Percentiles rank a stretch among this genome's conserved stretches.
Conservation (phyloP, 2,329 filamentous ascomycete genomes). For the Aspergillus awamori region DNA sequence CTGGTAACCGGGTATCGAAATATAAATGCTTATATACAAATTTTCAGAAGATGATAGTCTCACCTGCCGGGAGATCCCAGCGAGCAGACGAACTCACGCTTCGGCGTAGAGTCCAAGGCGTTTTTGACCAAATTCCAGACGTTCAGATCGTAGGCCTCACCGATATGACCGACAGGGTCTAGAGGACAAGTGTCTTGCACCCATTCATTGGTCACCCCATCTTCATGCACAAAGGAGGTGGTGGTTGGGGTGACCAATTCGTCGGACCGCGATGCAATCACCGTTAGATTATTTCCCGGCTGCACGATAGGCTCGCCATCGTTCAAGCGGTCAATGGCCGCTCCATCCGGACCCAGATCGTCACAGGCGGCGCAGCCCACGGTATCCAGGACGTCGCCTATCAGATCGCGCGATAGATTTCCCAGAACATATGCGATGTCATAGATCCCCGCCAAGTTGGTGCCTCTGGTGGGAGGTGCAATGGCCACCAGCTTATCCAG, state of each 20-base stretch:
- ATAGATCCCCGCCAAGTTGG: constrained; percentile 34
- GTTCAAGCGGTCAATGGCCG: constrained; percentile 35
- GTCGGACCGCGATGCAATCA: constrained; percentile 38
- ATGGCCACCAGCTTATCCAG: constrained; percentile 41
- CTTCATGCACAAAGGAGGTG: constrained; percentile 38
- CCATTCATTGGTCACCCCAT: constrained; percentile 36
- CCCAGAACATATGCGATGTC: constrained; percentile 33
- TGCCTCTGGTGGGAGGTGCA: constrained; percentile 41
- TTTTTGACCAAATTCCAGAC: constrained; percentile 45
- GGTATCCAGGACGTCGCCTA: constrained; percentile 28
- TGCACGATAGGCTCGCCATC: constrained; percentile 40
- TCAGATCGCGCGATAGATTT: constrained; percentile 26
- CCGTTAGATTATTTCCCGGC: constrained; percentile 36
- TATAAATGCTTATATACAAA: not conserved
- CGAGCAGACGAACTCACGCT: constrained; percentile 32
- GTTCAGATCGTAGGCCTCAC: constrained; percentile 43
- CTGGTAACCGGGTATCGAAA: not conserved
- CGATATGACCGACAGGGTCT: constrained; percentile 43
- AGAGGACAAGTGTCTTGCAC: constrained; percentile 37
- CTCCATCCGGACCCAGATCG: constrained; percentile 34
- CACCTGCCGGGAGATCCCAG: constrained; percentile 35
- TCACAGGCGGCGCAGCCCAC: constrained; percentile 40
- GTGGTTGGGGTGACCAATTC: constrained; percentile 39
- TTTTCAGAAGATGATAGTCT: no score
- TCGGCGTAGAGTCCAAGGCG: constrained; percentile 34